Percentiles rank a stretch among this genome's conserved stretches.
Evolutionary conservation across 73 alveolate species (phyloP).

Genomic region (Tetrahymena thermophila): DNA sequence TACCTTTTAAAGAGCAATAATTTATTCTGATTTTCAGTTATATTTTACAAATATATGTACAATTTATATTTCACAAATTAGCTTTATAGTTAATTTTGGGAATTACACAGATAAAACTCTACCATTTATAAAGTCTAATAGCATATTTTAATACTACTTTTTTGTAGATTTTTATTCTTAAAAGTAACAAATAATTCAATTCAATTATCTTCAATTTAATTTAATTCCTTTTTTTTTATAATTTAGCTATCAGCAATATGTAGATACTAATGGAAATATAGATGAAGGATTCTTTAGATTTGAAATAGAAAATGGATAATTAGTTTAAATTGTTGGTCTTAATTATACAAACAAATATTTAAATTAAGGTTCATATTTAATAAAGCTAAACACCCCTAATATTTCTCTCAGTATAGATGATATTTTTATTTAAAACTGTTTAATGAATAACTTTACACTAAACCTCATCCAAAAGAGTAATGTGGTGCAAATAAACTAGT

Average conservation of each 20-base stretch:
- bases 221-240: too few relatives aligned
- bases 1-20: neutral
- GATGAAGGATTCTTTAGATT: neutral
- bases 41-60: too few relatives aligned
- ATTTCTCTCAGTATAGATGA: neutral
- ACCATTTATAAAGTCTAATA: neutral
- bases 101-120: neutral
- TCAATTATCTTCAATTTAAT: too few relatives aligned
- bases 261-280: neutral
- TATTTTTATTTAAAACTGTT: neutral
- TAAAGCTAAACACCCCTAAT: neutral
- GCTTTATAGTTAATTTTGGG: neutral
- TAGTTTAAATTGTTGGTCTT: neutral
- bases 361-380: neutral
- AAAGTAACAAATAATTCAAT: neutral
- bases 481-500: too few relatives aligned
- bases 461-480: neutral
- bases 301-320: neutral
- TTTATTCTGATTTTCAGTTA: neutral
- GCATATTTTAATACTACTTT: too few relatives aligned
- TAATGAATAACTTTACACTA: neutral
- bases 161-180: neutral
- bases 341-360: neutral
- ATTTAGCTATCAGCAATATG: neutral
- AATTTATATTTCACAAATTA: too few relatives aligned